These are phyloP conservation scores for Termitomyces bulborhizus DNA, from an alignment of 768 basidiomycete species.

Conservation along the genomic window DNA sequence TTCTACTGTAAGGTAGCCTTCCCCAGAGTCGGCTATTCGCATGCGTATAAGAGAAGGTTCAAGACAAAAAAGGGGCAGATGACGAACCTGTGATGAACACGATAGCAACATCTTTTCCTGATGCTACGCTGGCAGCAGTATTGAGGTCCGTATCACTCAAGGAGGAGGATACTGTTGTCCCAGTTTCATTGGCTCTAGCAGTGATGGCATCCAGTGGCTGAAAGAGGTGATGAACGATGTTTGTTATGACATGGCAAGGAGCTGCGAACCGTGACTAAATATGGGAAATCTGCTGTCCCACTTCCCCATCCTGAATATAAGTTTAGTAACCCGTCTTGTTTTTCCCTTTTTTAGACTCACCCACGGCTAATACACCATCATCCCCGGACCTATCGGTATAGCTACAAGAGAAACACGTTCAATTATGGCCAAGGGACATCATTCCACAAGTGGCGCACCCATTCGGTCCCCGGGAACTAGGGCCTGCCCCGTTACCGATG, in stretches of 20 bases:
- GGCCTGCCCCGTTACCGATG: constrained; percentile 54
- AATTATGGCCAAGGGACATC: not conserved
- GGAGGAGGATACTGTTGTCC: constrained; percentile 38
- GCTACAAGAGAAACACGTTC: constrained; percentile 13
- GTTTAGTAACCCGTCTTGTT: not conserved
- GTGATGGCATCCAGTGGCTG: constrained; percentile 43
- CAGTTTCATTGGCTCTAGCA: constrained; percentile 29
- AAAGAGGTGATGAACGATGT: not conserved
- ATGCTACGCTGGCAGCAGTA: constrained; percentile 34
- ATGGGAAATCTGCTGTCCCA: constrained; percentile 47
- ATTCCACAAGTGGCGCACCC: constrained; percentile 24
- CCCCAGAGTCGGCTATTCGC: constrained; percentile 32
- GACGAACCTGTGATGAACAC: constrained; percentile 45
- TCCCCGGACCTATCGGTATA: constrained; percentile 49
- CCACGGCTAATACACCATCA: constrained; percentile 57
- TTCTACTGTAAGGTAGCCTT: constrained; percentile 40
- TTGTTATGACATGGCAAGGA: not conserved
- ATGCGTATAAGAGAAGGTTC: not conserved
- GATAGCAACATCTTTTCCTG: constrained; percentile 41
- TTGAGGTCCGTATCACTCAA: constrained; percentile 45
- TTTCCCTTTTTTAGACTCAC: constrained; percentile 31
- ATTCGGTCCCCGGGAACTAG: constrained; percentile 49
- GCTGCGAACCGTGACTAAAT: constrained; percentile 35
- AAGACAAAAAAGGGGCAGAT: not conserved
- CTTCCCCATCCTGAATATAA: constrained; percentile 35